Evolutionary conservation across 1,139 yeast species (phyloP).

Genomic region (Yamadazyma blattariae): DNA sequence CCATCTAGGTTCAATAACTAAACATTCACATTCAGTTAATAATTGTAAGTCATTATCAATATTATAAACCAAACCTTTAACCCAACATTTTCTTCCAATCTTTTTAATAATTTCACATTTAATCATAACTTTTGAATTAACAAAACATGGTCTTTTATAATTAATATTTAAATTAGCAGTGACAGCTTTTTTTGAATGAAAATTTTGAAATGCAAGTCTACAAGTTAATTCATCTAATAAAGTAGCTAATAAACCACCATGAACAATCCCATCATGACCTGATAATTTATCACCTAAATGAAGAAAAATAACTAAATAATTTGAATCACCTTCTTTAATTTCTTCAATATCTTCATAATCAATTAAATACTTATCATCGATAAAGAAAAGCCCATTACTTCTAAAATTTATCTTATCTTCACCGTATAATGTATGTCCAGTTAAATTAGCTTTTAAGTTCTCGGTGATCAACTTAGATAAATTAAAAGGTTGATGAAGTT

Average conservation of each 20-base stretch:
- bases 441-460: conserved; percentile 29
- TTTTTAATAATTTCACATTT: conserved; percentile 33
- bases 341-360: conserved; percentile 16
- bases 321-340: conserved; percentile 14
- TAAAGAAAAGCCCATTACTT: conserved; percentile 33
- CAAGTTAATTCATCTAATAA: conserved; percentile 54
- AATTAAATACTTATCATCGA: conserved; percentile 28
- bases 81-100: conserved; percentile 43
- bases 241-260: conserved; percentile 56
- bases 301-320: conserved; percentile 36
- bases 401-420: conserved; percentile 34
- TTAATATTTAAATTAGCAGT: conserved; percentile 46
- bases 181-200: conserved; percentile 40
- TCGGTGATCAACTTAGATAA: conserved; percentile 19
- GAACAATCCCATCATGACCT: conserved; percentile 52
- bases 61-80: conserved; percentile 36
- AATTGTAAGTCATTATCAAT: conserved; percentile 20
- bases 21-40: conserved; percentile 39
- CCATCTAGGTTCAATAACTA: conserved; percentile 49
- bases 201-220: conserved; percentile 48
- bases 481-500: conserved; percentile 10
- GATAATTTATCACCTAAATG: conserved; percentile 45
- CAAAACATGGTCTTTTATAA: conserved; percentile 38
- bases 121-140: conserved; percentile 31
- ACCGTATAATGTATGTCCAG: conserved; percentile 37